A percentile compares a stretch with the other conserved stretches of the same genome.
phyloP scores from a whole-genome alignment of 495 filamentous ascomycete genomes.

The Daldinia childiae region DNA sequence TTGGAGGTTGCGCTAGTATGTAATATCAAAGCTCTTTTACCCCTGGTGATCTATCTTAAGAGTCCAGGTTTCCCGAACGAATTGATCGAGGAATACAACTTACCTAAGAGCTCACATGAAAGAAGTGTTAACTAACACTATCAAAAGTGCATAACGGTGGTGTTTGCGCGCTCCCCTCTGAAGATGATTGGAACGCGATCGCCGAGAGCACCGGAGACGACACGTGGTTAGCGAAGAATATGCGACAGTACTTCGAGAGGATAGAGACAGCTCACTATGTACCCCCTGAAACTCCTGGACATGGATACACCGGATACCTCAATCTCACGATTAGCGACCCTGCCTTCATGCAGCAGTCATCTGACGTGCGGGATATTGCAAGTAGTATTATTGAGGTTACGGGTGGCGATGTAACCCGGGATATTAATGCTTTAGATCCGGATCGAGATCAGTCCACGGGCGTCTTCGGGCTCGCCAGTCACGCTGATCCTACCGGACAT shows the following conservation, averaged over 20 bases:
- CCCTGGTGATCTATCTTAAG: not conserved
- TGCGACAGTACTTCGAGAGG: constrained; percentile 55
- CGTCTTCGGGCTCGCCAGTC: constrained; percentile 57
- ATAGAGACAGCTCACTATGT: constrained; percentile 59
- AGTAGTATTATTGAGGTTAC: constrained; percentile 46
- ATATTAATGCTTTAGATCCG: constrained; percentile 52
- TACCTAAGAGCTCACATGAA: not conserved
- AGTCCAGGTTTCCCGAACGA: not conserved
- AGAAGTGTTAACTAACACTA: not conserved
- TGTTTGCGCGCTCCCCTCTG: constrained; percentile 52
- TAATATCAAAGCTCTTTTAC: not conserved
- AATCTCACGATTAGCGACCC: constrained; percentile 50
- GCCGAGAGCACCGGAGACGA: constrained; percentile 57
- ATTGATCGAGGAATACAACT: not conserved
- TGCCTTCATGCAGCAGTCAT: constrained; percentile 41
- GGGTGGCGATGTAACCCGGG: constrained; percentile 52
- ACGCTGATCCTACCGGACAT: constrained; percentile 52
- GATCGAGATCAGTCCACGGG: constrained; percentile 52
- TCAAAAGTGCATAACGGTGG: constrained; percentile 56
- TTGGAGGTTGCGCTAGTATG: constrained; percentile 58
- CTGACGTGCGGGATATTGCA: constrained; percentile 40
- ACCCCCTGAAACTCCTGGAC: constrained; percentile 47
- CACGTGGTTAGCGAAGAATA: constrained; percentile 56
- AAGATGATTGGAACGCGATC: constrained; percentile 59
- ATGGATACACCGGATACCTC: constrained; percentile 58